Base-by-base conservation (phyloP, 148 eudicot genomes). In the Spergularia marina region DNA sequence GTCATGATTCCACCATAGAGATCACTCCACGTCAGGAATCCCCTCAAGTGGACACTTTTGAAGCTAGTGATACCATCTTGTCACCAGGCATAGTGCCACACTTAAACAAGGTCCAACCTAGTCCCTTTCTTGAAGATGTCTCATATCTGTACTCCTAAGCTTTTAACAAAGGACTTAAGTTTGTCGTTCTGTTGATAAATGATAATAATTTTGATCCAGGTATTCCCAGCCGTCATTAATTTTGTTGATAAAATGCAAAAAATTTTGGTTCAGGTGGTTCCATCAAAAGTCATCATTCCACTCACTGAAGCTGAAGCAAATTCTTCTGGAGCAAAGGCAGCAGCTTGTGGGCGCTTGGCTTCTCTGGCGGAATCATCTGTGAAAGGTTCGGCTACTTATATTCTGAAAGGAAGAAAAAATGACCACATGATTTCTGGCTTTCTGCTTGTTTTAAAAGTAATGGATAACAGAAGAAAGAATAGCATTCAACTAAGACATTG, bases 291-390 rank as follows among this genome's bases (percentile, higher is more conserved):
- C 71, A 78, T 94, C 76, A 81, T 90, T 75, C 75, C 66, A 58
- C 90, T 94, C 72, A 78, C 85, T 70, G 86, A 88, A 68, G 97
- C 96, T 66, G 83, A 78, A 81, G 51, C 85, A 70, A 81, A 79
- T 84, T 85, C 80, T 72, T 92, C 91, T 63, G 98, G 98, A 63
- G 90, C 98, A 77, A 94, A 94, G 80, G 90, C 98, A 74, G 86
- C 92, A 82, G 84, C 97, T 78, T 92, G 98, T 84, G 94, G 91
- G 59, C 91, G 84, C 61, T 82, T 94, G 60, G 84, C 97, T 73
- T 82, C 90, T 77, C 79, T 94, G 66, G 86, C 98, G 21, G 86
- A 83, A 44, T 87, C 73, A 67, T 91, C 97, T 56, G 83, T 59
- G 71, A 90, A 89, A 87, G 97, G 98, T 94, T 60, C 5, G 65